Percentiles rank a stretch among this genome's conserved stretches.
Conservation (phyloP, 805 yeast species). For the Candida namnaoensis region DNA sequence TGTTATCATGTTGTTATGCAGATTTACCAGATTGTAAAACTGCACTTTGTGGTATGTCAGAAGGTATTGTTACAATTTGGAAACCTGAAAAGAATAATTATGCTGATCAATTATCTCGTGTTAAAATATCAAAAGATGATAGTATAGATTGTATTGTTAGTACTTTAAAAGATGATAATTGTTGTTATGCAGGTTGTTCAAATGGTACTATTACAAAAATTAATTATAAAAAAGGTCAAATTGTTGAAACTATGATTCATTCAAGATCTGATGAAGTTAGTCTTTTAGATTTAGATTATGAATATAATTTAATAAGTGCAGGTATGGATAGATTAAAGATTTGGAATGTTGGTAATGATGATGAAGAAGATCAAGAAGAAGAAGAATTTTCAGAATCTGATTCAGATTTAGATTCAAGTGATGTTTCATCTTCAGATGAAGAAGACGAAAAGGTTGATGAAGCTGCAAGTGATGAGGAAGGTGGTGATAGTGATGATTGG, state of each 20-base stretch:
- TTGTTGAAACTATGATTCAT: slow-evolving; percentile 61
- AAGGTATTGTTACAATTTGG: slow-evolving; percentile 87
- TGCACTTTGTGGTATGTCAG: slow-evolving; percentile 81
- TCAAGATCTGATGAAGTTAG: slow-evolving; percentile 67
- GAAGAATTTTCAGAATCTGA: slow-evolving; percentile 1
- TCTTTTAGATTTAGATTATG: slow-evolving; percentile 68
- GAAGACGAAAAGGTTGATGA: slow-evolving; percentile 8
- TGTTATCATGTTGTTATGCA: slow-evolving; percentile 65
- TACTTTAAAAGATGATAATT: slow-evolving; percentile 33
- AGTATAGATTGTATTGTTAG: slow-evolving; percentile 62
- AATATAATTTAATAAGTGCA: slow-evolving; percentile 71
- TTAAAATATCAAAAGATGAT: slow-evolving; percentile 58
- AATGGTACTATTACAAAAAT: slow-evolving; percentile 67
- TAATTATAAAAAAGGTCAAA: slow-evolving; percentile 53
- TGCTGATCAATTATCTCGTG: slow-evolving; percentile 72
- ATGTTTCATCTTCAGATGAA: background rate
- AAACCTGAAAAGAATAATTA: slow-evolving; percentile 57
- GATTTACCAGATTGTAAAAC: slow-evolving; percentile 56
- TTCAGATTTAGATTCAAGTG: too few relatives aligned
- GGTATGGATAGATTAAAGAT: slow-evolving; percentile 78
- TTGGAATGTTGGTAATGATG: slow-evolving; percentile 46
- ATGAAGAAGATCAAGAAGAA: slow-evolving; percentile 13
- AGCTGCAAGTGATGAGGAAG: slow-evolving; percentile 4
- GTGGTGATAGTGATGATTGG: slow-evolving; percentile 14
- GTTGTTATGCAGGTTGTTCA: slow-evolving; percentile 73